Evolutionary conservation across 495 filamentous ascomycete species (phyloP).

Genomic region (Annulohypoxylon maeteangense): DNA sequence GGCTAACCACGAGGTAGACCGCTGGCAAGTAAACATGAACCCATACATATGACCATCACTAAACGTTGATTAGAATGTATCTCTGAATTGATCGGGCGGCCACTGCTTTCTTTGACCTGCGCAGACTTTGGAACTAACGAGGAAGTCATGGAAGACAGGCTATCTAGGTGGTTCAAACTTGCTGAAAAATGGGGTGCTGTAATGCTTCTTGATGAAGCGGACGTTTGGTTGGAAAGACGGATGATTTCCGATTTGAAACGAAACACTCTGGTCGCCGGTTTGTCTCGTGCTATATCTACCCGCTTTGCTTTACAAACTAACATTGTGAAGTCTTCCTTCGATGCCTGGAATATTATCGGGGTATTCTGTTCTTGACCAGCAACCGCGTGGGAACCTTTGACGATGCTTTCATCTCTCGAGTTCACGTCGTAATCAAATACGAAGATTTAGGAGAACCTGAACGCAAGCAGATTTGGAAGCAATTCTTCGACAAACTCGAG

Average conservation of each 20-base stretch:
- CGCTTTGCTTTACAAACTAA: not conserved
- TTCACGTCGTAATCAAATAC: conserved; percentile 63
- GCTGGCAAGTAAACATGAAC: conserved; percentile 33
- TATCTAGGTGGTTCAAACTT: not conserved
- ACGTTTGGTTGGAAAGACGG: conserved; percentile 43
- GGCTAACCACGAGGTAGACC: conserved; percentile 34
- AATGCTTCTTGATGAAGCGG: conserved; percentile 53
- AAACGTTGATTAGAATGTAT: conserved; percentile 28
- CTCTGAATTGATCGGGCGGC: conserved; percentile 19
- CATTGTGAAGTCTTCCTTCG: conserved; percentile 58
- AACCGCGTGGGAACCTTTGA: conserved; percentile 66
- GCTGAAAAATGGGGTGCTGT: conserved; percentile 38
- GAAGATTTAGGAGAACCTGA: conserved; percentile 39
- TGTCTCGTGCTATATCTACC: not conserved
- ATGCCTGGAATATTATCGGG: conserved; percentile 67
- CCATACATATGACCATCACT: not conserved
- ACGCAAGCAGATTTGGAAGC: conserved; percentile 30
- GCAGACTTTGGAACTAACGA: conserved; percentile 35
- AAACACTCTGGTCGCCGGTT: conserved; percentile 12
- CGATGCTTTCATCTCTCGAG: conserved; percentile 65
- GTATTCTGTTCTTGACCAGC: conserved; percentile 68
- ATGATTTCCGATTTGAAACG: not conserved
- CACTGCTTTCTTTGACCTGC: conserved; percentile 33
- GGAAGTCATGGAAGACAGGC: not conserved
- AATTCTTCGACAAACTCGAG: conserved; percentile 35